These are phyloP conservation scores for Mollisia scopiformis DNA, from an alignment of 2,329 filamentous ascomycete species.

Conservation along the genomic window DNA sequence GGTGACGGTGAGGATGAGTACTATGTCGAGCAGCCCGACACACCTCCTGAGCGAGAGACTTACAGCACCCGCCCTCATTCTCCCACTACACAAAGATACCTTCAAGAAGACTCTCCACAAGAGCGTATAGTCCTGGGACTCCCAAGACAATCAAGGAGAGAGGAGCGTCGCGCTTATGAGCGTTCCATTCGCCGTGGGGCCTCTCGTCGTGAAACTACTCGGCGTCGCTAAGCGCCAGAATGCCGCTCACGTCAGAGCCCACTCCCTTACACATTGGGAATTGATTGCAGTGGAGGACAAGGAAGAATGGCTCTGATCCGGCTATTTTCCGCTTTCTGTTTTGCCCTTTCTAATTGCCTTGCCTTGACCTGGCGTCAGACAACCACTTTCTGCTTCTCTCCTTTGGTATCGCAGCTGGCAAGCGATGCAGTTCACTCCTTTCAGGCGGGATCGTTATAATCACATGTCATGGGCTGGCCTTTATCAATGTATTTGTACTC, in stretches of 20 bases:
- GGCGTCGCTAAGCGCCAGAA: background rate
- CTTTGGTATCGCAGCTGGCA: background rate
- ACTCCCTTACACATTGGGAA: background rate
- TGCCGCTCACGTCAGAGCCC: too few species aligned
- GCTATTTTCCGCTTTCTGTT: background rate
- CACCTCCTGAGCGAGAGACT: background rate
- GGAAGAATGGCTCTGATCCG: background rate
- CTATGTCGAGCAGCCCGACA: background rate
- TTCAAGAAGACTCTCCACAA: slow-evolving; percentile 5
- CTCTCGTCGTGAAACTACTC: slow-evolving; percentile 2
- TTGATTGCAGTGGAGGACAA: background rate
- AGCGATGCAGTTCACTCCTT: background rate
- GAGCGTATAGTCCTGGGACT: slow-evolving; percentile 16
- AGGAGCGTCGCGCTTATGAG: slow-evolving; percentile 7
- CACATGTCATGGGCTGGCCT: background rate
- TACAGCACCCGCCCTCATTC: background rate
- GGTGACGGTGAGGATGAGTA: background rate
- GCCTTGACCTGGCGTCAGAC: background rate
- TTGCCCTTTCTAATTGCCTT: background rate
- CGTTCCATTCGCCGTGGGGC: background rate
- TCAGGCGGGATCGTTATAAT: background rate
- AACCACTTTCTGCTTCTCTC: background rate
- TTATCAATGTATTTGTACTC: background rate
- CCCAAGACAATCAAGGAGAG: slow-evolving; percentile 6
- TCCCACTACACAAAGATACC: slow-evolving; percentile 10